A percentile compares a stretch with the other conserved stretches of the same genome.
phyloP scores from a whole-genome alignment of 169 alveolate genomes.

The Perkinsus marinus region DNA sequence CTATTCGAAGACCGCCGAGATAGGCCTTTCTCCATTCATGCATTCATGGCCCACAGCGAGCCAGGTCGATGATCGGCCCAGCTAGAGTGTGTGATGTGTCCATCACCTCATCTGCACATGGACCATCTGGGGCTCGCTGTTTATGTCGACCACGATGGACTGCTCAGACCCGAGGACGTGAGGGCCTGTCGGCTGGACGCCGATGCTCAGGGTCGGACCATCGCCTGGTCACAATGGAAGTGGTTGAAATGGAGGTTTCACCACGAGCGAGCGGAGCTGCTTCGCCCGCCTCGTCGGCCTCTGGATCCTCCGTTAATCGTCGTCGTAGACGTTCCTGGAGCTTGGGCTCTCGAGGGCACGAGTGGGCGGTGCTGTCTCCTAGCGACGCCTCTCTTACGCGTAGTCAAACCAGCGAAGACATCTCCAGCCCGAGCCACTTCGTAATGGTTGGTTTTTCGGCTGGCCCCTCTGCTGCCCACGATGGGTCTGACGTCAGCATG shows the following conservation, averaged over 20 bases:
- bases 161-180: background rate
- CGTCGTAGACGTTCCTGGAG: background rate
- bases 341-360: background rate
- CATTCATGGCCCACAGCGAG: background rate
- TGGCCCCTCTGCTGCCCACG: background rate
- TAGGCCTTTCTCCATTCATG: background rate
- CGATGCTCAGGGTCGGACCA: background rate
- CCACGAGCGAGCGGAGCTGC: background rate
- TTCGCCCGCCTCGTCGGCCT: background rate
- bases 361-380: background rate
- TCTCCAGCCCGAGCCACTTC: background rate
- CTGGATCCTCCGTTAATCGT: background rate
- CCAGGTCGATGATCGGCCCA: background rate
- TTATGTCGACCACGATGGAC: background rate
- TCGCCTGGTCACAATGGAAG: background rate
- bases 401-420: background rate
- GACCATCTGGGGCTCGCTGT: background rate
- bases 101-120: background rate
- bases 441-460: background rate
- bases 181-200: background rate
- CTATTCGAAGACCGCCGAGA: background rate
- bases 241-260: background rate
- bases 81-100: background rate
- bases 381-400: background rate
- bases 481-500: background rate